Evolutionary conservation across 1,284 basidiomycete species (phyloP).

Genomic region (Puccinia coronata): DNA sequence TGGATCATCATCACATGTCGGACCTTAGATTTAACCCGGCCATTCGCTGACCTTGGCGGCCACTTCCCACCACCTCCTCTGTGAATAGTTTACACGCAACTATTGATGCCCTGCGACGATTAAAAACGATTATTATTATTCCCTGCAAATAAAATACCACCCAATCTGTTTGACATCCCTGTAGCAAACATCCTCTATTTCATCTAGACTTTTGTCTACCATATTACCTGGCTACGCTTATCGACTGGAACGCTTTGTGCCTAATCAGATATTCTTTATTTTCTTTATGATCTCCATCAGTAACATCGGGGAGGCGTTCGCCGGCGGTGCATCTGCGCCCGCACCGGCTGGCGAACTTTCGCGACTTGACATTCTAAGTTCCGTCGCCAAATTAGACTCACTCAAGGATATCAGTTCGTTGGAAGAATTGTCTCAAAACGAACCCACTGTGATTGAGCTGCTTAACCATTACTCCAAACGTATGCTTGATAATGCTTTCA

Average conservation of each 20-base stretch:
- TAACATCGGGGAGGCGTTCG: neutral
- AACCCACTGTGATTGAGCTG: slow-evolving; percentile 16
- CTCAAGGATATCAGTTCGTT: slow-evolving; percentile 26
- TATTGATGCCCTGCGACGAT: slow-evolving; percentile 19
- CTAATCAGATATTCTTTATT: neutral
- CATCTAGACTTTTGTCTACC: neutral
- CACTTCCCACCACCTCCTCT: neutral
- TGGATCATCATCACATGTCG: neutral
- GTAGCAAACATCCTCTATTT: neutral
- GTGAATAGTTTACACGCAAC: neutral
- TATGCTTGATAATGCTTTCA: neutral
- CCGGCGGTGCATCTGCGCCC: neutral
- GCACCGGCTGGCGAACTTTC: neutral
- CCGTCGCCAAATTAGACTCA: slow-evolving; percentile 17
- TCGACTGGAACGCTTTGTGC: neutral
- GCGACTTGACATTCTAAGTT: slow-evolving; percentile 14
- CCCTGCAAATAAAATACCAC: neutral
- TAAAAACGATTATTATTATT: slow-evolving; percentile 1
- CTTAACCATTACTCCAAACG: slow-evolving; percentile 37
- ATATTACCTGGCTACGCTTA: too few relatives aligned
- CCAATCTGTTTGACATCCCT: neutral
- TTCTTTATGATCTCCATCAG: neutral
- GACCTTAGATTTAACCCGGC: slow-evolving; percentile 15
- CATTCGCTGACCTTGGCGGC: neutral
- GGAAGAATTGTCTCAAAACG: slow-evolving; percentile 31